Percentiles rank a stretch among this genome's conserved stretches.
Conservation (phyloP, 495 filamentous ascomycete species). For the Parathielavia hyrcaniae region DNA sequence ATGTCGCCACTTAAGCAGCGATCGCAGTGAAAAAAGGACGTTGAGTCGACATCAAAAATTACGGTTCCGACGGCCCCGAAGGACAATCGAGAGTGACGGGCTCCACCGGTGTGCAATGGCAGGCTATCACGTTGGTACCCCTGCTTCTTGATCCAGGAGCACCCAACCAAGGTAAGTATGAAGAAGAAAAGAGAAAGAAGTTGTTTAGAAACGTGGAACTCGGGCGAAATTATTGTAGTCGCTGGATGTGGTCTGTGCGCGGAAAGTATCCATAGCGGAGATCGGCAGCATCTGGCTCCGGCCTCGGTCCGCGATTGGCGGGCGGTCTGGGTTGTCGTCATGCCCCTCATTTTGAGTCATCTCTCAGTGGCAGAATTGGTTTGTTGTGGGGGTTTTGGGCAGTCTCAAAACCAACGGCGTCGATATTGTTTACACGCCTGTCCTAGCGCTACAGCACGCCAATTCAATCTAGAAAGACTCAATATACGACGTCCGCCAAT, state of each 20-base stretch:
- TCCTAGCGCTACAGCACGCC: conserved; percentile 10
- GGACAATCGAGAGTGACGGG: conserved; percentile 31
- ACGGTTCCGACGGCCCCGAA: conserved; percentile 37
- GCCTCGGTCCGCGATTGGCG: not conserved
- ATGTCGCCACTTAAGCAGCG: conserved; percentile 23
- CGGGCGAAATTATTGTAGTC: not conserved
- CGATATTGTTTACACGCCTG: conserved; percentile 9
- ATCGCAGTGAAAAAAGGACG: conserved; percentile 29
- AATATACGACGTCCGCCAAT: conserved; percentile 1
- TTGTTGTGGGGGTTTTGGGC: conserved; percentile 13
- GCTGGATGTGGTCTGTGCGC: conserved; percentile 20
- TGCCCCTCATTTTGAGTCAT: conserved; percentile 35
- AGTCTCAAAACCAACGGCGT: conserved; percentile 23
- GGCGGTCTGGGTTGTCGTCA: conserved; percentile 23
- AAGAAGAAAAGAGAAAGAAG: conserved; percentile 25
- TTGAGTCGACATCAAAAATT: conserved; percentile 34
- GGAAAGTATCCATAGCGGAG: conserved; percentile 7
- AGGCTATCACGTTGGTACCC: conserved; percentile 25
- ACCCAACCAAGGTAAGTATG: conserved; percentile 30
- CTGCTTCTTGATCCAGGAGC: conserved; percentile 21
- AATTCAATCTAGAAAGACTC: conserved; percentile 12
- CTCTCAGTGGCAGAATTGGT: conserved; percentile 8
- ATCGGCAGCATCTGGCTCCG: not conserved
- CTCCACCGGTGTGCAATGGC: conserved; percentile 38
- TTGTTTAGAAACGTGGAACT: conserved; percentile 8